Conservation (phyloP, 2,329 filamentous ascomycete genomes). For the Chaetomiaceae sp. region DNA sequence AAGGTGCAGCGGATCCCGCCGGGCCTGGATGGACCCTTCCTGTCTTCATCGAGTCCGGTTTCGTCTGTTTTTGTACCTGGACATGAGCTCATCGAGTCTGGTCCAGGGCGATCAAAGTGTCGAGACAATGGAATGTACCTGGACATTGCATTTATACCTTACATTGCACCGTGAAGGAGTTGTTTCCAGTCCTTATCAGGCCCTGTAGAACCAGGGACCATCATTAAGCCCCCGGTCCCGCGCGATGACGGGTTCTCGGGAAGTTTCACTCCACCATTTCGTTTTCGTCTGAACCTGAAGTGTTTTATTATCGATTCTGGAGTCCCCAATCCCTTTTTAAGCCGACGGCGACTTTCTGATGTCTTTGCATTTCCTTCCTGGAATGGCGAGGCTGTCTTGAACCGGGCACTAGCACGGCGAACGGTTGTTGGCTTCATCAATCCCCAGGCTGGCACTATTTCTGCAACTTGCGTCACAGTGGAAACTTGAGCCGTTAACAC, state of each 20-base stretch:
- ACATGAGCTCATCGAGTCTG: conserved; percentile 1
- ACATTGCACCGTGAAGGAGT: too few species aligned
- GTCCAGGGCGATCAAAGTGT: not conserved
- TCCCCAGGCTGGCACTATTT: too few species aligned
- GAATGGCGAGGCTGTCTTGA: not conserved
- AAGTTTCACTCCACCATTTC: not conserved
- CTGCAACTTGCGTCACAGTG: conserved; percentile 4
- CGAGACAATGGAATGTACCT: not conserved
- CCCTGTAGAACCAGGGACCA: too few species aligned
- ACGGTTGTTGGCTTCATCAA: too few species aligned
- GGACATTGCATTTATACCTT: too few species aligned
- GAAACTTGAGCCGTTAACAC: not conserved
- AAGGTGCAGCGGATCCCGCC: not conserved
- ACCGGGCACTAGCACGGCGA: too few species aligned
- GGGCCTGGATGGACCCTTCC: conserved; percentile 1
- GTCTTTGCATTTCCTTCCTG: not conserved
- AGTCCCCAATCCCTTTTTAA: not conserved
- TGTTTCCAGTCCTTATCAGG: too few species aligned
- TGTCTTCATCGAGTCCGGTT: not conserved
- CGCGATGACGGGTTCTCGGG: not conserved
- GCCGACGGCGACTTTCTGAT: not conserved
- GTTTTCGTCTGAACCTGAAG: not conserved
- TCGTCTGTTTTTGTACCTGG: not conserved
- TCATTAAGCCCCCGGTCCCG: too few species aligned
- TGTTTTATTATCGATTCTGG: not conserved